Percentiles rank a stretch among this genome's conserved stretches.
phyloP scores from a whole-genome alignment of 192 early-diverging fungal genomes.

The Geranomyces michiganensis region DNA sequence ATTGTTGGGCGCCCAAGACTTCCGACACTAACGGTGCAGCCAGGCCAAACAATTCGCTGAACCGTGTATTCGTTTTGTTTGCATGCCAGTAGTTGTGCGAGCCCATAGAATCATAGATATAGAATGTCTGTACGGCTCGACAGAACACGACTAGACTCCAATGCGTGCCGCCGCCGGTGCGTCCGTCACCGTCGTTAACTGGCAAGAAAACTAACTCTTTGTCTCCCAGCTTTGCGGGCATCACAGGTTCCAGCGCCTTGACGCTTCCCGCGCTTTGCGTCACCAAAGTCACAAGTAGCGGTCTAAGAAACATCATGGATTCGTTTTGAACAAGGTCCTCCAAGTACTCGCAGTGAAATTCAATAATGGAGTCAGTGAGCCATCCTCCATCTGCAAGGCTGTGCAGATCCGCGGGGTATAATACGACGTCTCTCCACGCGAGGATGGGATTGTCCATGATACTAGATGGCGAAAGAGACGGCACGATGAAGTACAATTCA shows the following conservation, averaged over 20 bases:
- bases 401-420: constrained; percentile 29
- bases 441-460: constrained; percentile 1
- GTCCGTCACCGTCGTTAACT: constrained; percentile 30
- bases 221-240: constrained; percentile 9
- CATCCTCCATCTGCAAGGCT: constrained; percentile 39
- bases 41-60: not conserved
- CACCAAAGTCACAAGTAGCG: constrained; percentile 40
- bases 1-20: constrained; percentile 19
- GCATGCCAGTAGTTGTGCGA: not conserved
- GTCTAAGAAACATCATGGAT: constrained; percentile 32
- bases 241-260: not conserved
- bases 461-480: too few relatives aligned
- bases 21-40: not conserved
- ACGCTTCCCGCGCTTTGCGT: constrained; percentile 3
- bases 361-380: constrained; percentile 53
- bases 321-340: constrained; percentile 4
- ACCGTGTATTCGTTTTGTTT: not conserved
- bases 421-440: constrained; percentile 23
- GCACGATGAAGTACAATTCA: too few relatives aligned
- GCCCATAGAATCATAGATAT: constrained; percentile 4
- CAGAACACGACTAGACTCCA: constrained; percentile 28
- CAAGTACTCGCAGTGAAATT: constrained; percentile 41
- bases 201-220: constrained; percentile 24
- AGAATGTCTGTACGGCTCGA: not conserved
- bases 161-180: constrained; percentile 31